Evolutionary conservation across 257 asterid species (phyloP), one percentile per base, ranked within the genome.

Genomic region (Knoxia roxburghii): DNA sequence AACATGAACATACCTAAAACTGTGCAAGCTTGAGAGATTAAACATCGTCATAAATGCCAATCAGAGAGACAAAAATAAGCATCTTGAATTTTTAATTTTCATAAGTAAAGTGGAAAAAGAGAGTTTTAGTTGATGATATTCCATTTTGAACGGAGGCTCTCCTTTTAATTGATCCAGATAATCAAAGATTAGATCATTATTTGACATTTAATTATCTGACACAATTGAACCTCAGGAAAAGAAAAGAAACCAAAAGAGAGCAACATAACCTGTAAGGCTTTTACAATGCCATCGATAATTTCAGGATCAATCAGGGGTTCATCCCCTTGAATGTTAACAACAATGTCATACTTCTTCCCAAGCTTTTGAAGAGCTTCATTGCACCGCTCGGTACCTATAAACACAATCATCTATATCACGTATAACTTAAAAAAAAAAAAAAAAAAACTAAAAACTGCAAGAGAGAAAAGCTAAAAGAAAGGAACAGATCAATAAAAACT

Each of bases 251-350:
- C 17, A 30, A 46, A 39, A 39, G 32, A 41, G 27, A 59, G 32
- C 21, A 67, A 71, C 6, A 7, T 74, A 77, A 92, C 98, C 95
- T 81, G 95, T 67, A 92, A 75, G 24, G 96, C 91, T 72, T 76
- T 78, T 58, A 92, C 97, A 39, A 89, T 87, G 60, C 95, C 94
- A 69, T 93, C 95, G 33, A 89, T 89, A 48, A 86, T 85, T 70
- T 87, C 97, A 62, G 96, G 97, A 72, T 93, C 98, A 50, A 92
- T 82, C 72, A 93, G 95, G 30, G 98, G 98, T 68, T 93, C 97
- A 74, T 93, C 98, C 20, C 98, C 97, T 74, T 93, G 96, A 79
- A 93, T 93, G 73, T 93, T 93, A 59, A 88, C 95, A 56, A 89
- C 91, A 68, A 88, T 80, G 64, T 93, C 96, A 33, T 88, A 93